Percentiles rank a stretch among this genome's conserved stretches.
phyloP scores from a whole-genome alignment of 768 basidiomycete species.

The Leucosporidium scottii region DNA sequence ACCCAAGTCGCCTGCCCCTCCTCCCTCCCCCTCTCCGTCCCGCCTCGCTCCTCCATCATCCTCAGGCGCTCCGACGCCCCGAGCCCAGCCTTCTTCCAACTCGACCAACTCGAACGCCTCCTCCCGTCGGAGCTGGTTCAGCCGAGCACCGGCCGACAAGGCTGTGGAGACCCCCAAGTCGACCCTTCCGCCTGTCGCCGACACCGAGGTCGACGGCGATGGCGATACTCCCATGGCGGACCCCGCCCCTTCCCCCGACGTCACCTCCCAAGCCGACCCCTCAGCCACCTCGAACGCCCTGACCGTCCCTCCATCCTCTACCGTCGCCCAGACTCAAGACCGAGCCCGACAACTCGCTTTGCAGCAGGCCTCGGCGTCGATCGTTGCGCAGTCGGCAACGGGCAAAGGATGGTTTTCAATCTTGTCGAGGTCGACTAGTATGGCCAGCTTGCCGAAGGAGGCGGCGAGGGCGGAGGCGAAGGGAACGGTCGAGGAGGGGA shows the following conservation, averaged over 20 bases:
- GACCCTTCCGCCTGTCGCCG: neutral
- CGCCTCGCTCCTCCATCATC: neutral
- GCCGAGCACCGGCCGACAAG: neutral
- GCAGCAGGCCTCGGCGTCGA: neutral
- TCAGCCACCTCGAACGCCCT: neutral
- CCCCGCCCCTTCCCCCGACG: neutral
- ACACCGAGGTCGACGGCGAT: neutral
- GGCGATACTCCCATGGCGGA: neutral
- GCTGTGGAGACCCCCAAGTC: neutral
- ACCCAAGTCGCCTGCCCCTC: neutral
- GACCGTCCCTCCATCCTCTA: neutral
- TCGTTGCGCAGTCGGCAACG: neutral
- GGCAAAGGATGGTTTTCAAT: neutral
- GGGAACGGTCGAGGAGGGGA: neutral
- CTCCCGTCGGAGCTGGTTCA: slow-evolving; percentile 1
- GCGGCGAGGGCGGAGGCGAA: neutral
- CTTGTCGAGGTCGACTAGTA: neutral
- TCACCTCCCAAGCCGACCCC: neutral
- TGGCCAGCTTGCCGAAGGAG: neutral
- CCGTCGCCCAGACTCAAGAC: neutral
- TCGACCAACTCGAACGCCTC: neutral
- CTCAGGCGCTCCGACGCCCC: neutral
- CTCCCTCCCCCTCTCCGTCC: neutral
- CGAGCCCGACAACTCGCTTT: neutral
- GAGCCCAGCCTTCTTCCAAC: neutral